Evolutionary conservation across 1,284 basidiomycete genomes (phyloP).

Genomic region (Ganoderma lingzhi): DNA sequence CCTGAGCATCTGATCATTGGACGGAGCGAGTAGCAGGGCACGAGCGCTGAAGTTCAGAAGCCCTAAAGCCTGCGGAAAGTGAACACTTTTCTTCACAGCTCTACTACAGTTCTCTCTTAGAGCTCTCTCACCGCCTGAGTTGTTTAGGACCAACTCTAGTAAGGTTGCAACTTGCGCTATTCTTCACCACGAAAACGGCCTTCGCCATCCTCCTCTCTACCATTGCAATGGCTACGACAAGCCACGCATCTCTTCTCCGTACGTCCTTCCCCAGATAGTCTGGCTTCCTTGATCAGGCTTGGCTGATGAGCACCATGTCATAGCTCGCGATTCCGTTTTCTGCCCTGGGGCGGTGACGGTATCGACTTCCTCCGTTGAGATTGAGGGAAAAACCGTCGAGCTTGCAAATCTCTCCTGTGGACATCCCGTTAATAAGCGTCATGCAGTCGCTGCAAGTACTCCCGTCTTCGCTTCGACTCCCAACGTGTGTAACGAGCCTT

Average conservation of each 20-base stretch:
- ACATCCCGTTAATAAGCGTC: background rate
- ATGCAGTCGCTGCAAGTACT: slow-evolving; percentile 1
- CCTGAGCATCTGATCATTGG: background rate
- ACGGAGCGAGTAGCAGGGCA: background rate
- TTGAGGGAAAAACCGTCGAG: slow-evolving; percentile 23
- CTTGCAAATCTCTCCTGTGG: slow-evolving; percentile 30
- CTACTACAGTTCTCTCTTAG: background rate
- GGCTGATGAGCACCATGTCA: background rate
- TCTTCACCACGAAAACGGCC: slow-evolving; percentile 22
- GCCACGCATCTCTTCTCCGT: slow-evolving; percentile 27
- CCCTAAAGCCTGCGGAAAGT: background rate
- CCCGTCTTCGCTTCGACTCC: background rate
- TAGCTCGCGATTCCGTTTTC: slow-evolving; percentile 23
- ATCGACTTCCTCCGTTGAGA: slow-evolving; percentile 16
- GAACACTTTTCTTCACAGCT: background rate
- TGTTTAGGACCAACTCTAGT: background rate
- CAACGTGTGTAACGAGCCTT: slow-evolving; percentile 31
- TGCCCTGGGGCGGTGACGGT: slow-evolving; percentile 23
- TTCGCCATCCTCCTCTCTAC: slow-evolving; percentile 25
- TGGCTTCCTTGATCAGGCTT: background rate
- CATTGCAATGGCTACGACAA: slow-evolving; percentile 22
- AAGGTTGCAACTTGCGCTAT: background rate
- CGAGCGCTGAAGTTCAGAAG: background rate
- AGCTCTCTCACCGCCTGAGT: background rate
- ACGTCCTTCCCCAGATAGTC: background rate